Conservation (phyloP, 495 filamentous ascomycete species). For the Peziza echinospora region DNA sequence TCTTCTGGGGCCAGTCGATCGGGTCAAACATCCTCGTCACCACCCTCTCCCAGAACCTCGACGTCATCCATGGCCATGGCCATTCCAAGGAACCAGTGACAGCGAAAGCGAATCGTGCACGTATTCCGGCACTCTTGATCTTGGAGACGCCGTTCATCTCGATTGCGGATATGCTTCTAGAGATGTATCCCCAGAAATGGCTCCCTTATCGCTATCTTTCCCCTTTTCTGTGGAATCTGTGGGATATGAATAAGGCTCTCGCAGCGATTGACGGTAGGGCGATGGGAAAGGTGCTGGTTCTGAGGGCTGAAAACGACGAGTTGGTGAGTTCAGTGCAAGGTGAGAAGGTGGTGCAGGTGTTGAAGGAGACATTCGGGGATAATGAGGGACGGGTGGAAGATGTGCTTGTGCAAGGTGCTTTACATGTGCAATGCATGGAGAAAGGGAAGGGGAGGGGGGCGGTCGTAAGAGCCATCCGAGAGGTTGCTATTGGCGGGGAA, state of each 20-base stretch:
- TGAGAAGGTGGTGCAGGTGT: constrained; percentile 25
- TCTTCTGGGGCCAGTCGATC: constrained; percentile 63
- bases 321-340: constrained; percentile 39
- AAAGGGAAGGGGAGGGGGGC: constrained; percentile 25
- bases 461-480: constrained; percentile 17
- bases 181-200: constrained; percentile 65
- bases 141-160: constrained; percentile 61
- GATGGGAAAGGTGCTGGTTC: constrained; percentile 29
- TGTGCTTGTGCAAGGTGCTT: constrained; percentile 24
- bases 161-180: constrained; percentile 48
- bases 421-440: constrained; percentile 31
- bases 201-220: constrained; percentile 47
- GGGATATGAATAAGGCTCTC: constrained; percentile 26
- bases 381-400: constrained; percentile 10
- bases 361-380: constrained; percentile 10
- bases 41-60: constrained; percentile 34
- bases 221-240: constrained; percentile 32
- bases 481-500: too few species aligned
- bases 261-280: constrained; percentile 18
- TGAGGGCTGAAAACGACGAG: constrained; percentile 46
- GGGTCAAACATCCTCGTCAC: constrained; percentile 35
- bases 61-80: not conserved
- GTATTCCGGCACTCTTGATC: constrained; percentile 23
- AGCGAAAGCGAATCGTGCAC: constrained; percentile 19
- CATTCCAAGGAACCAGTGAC: constrained; percentile 9